Evolutionary conservation across 1,284 basidiomycete genomes (phyloP).

Genomic region (Pascua guehoae): DNA sequence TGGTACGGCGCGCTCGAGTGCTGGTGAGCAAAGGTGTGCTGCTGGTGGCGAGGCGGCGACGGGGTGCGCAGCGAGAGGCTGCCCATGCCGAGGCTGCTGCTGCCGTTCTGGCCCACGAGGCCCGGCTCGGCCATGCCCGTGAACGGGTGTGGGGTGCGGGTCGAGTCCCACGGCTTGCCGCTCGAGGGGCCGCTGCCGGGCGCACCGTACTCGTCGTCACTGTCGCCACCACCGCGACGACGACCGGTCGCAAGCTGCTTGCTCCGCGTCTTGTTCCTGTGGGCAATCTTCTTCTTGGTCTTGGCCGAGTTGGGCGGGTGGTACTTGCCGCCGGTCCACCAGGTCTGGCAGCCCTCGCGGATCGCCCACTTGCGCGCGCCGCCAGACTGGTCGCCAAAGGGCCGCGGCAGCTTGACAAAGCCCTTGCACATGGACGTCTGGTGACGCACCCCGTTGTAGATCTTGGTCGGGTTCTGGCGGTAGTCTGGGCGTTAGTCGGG

Average conservation of each 20-base stretch:
- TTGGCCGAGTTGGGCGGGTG: constrained; percentile 26
- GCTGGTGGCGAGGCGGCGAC: too few species aligned
- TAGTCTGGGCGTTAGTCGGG: constrained; percentile 32
- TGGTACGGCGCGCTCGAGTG: too few species aligned
- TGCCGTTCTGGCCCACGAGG: too few species aligned
- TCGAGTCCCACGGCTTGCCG: constrained; percentile 16
- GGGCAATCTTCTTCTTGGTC: constrained; percentile 23
- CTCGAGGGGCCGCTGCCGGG: constrained; percentile 10
- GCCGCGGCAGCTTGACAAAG: constrained; percentile 47
- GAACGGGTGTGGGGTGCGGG: constrained; percentile 8
- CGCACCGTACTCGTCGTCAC: not conserved
- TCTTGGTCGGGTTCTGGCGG: constrained; percentile 47
- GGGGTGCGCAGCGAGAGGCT: too few species aligned
- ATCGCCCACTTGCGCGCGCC: constrained; percentile 49
- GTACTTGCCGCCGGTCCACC: constrained; percentile 42
- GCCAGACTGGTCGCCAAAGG: constrained; percentile 48
- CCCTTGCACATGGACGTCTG: constrained; percentile 49
- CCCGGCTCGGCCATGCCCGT: not conserved
- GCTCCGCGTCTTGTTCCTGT: constrained; percentile 18
- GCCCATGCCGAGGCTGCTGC: too few species aligned
- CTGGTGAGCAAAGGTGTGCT: too few species aligned
- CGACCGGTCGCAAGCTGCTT: constrained; percentile 30
- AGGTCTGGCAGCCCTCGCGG: constrained; percentile 44
- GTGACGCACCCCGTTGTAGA: constrained; percentile 51
- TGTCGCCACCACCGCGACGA: not conserved